Percentiles rank a stretch among this genome's conserved stretches.
Evolutionary conservation across 768 basidiomycete species (phyloP).

Genomic region (Leccinum uliginosum): DNA sequence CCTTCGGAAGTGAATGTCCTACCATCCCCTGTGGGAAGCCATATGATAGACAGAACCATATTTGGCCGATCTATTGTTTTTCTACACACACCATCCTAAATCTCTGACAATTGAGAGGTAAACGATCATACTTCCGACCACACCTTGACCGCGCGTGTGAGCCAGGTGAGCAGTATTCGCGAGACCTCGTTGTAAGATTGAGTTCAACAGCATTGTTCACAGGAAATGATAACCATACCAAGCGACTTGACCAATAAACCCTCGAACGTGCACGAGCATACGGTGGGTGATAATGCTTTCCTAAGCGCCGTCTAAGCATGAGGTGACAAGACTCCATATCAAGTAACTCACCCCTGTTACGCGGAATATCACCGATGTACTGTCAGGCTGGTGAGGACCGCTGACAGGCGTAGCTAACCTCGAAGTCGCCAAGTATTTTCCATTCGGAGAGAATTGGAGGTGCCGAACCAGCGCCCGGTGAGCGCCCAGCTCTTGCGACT

Average conservation of each 20-base stretch:
- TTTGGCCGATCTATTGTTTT: slow-evolving; percentile 46
- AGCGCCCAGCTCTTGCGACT: slow-evolving; percentile 40
- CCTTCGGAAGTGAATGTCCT: slow-evolving; percentile 2
- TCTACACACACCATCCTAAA: slow-evolving; percentile 47
- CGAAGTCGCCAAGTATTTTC: slow-evolving; percentile 50
- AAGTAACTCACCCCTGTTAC: slow-evolving; percentile 41
- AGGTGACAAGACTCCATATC: slow-evolving; percentile 3
- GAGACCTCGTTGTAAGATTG: slow-evolving; percentile 37
- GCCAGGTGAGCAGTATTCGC: slow-evolving; percentile 41
- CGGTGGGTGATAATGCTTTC: slow-evolving; percentile 41
- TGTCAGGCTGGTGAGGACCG: slow-evolving; percentile 3
- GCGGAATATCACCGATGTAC: slow-evolving; percentile 45
- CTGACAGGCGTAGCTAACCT: slow-evolving; percentile 30
- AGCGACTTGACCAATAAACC: slow-evolving; percentile 53
- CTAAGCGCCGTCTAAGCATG: slow-evolving; percentile 26
- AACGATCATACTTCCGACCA: slow-evolving; percentile 44
- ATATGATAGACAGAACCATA: slow-evolving; percentile 46
- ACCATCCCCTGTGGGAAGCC: slow-evolving; percentile 49
- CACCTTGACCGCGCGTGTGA: slow-evolving; percentile 46
- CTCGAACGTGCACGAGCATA: slow-evolving; percentile 46
- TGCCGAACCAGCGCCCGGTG: slow-evolving; percentile 51
- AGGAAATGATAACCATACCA: slow-evolving; percentile 34
- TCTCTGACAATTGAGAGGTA: slow-evolving; percentile 15
- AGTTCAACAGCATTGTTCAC: background rate
- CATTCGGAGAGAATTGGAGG: slow-evolving; percentile 52